phyloP scores from a whole-genome alignment of 148 eudicot species.

The Vaccinium macrocarpon region DNA sequence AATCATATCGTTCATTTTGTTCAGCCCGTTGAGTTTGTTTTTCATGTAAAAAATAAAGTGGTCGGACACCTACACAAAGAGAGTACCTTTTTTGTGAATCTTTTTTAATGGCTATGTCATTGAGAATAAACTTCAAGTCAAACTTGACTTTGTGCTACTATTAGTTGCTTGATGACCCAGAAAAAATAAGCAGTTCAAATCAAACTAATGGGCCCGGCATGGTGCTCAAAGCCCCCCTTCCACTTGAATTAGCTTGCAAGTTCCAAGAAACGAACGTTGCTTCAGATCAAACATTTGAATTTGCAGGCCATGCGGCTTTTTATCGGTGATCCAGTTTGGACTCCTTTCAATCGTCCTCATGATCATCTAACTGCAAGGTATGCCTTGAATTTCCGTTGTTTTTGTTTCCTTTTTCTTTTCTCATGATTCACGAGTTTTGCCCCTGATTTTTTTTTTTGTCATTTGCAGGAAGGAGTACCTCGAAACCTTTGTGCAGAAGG shows the following conservation, averaged over 20 bases:
- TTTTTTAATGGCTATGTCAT: neutral
- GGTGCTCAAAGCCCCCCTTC: neutral
- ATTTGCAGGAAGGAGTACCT: conserved; percentile 63
- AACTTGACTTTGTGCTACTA: neutral
- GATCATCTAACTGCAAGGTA: conserved; percentile 81
- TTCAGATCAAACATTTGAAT: neutral
- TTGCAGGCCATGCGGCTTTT: conserved; percentile 86
- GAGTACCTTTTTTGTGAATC: neutral
- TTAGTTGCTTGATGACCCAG: neutral
- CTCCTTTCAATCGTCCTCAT: conserved; percentile 81
- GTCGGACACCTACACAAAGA: neutral
- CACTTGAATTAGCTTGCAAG: neutral
- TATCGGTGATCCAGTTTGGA: conserved; percentile 90
- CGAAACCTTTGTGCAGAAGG: conserved; percentile 48
- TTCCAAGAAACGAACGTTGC: neutral
- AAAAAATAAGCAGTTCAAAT: neutral
- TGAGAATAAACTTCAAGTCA: neutral
- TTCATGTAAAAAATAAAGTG: neutral
- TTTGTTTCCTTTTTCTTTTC: neutral
- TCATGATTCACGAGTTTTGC: neutral
- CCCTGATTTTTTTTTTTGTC: neutral
- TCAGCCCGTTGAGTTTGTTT: neutral
- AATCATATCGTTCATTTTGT: neutral
- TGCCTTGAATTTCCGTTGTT: neutral
- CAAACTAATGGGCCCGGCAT: neutral